Evolutionary conservation across 2,329 filamentous ascomycete species (phyloP).

Genomic region (Orbilia ellipsospora): DNA sequence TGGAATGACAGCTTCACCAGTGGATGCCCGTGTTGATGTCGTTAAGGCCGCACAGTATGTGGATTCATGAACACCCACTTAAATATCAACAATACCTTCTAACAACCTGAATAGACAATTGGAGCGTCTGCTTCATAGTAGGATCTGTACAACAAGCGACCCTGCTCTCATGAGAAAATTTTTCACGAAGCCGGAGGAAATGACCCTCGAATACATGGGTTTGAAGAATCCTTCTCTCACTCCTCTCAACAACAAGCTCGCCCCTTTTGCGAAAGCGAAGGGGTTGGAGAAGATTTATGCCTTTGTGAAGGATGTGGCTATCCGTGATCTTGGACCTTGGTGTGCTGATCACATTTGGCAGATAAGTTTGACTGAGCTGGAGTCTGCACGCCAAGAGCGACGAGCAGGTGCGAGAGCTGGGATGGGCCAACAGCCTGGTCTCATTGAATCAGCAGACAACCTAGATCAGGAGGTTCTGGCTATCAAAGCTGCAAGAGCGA

Average conservation of each 20-base stretch:
- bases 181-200: constrained; percentile 71
- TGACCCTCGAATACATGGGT: constrained; percentile 69
- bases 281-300: constrained; percentile 60
- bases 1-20: constrained; percentile 96
- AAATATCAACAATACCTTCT: neutral
- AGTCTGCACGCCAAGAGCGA: constrained; percentile 72
- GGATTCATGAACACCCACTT: neutral
- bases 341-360: constrained; percentile 85
- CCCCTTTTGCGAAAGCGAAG: constrained; percentile 62
- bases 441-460: constrained; percentile 60
- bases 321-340: constrained; percentile 76
- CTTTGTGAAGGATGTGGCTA: constrained; percentile 54
- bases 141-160: constrained; percentile 81
- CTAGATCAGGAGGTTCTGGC: constrained; percentile 68
- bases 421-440: constrained; percentile 19
- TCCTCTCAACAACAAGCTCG: constrained; percentile 66
- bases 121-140: constrained; percentile 71
- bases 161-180: constrained; percentile 70
- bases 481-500: constrained; percentile 70
- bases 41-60: constrained; percentile 71
- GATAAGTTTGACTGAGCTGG: constrained; percentile 73
- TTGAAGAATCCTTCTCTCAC: constrained; percentile 71
- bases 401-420: constrained; percentile 61
- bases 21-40: constrained; percentile 83
- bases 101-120: constrained; percentile 33